These are phyloP conservation scores for Gypsophila paniculata DNA, from an alignment of 179 eudicot genomes.

Conservation along the genomic window DNA sequence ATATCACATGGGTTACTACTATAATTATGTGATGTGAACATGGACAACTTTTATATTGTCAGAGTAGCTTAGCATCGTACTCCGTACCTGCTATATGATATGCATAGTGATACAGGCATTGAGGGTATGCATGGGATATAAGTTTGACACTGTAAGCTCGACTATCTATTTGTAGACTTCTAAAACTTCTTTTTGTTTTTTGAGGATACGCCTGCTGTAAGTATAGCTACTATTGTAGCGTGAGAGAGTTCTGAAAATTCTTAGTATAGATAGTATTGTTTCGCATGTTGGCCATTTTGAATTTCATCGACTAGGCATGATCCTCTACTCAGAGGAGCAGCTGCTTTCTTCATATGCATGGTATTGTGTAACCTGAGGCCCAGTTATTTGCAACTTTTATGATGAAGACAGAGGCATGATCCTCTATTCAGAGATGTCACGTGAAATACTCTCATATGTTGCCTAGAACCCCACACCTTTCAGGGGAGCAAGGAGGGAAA, in stretches of 20 bases:
- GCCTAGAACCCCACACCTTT: neutral
- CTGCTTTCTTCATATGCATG: too few relatives aligned
- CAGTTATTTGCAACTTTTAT: neutral
- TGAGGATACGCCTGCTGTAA: neutral
- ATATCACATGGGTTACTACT: neutral
- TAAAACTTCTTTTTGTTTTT: too few relatives aligned
- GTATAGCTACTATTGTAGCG: too few relatives aligned
- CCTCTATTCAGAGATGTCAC: neutral
- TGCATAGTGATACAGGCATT: neutral
- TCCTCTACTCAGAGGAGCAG: too few relatives aligned
- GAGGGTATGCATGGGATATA: neutral
- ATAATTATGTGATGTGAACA: neutral
- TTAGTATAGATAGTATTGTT: neutral
- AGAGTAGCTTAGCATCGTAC: slow-evolving; percentile 1
- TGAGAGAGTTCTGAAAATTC: neutral
- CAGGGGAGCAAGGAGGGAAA: neutral
- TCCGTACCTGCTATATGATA: neutral
- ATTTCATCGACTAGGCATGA: neutral
- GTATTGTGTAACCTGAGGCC: neutral
- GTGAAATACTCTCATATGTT: neutral
- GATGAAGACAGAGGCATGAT: neutral
- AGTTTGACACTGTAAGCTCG: neutral
- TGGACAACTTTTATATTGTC: neutral
- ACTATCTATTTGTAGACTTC: neutral
- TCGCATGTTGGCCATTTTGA: neutral